Conservation (phyloP, 306 rosid species). For the Inga laurina region DNA sequence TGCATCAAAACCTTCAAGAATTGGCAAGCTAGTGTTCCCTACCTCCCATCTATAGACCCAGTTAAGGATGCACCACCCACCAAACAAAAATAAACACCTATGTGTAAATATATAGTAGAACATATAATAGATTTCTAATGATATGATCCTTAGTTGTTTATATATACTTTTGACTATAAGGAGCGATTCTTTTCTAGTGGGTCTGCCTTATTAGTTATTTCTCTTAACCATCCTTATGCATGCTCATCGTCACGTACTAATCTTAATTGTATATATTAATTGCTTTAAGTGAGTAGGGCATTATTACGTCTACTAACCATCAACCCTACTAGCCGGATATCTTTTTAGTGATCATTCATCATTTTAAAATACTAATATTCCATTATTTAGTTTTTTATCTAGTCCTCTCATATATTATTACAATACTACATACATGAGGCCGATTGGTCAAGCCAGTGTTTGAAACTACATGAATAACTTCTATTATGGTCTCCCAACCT, state of each 20-base stretch:
- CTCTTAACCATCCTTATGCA: neutral
- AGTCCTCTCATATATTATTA: neutral
- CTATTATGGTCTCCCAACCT: neutral
- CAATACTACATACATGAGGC: neutral
- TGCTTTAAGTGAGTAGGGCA: slow-evolving; percentile 23
- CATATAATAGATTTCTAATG: neutral
- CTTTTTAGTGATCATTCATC: neutral
- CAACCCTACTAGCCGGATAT: slow-evolving; percentile 22
- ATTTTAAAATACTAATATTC: neutral
- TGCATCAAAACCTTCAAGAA: neutral
- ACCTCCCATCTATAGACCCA: neutral
- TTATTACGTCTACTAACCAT: slow-evolving; percentile 43
- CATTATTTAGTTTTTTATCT: neutral
- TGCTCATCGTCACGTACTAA: slow-evolving; percentile 35
- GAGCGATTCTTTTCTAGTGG: slow-evolving; percentile 28
- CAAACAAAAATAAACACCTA: neutral
- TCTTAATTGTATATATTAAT: slow-evolving; percentile 5
- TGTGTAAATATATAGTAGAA: neutral
- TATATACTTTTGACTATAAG: slow-evolving; percentile 20
- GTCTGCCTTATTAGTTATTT: slow-evolving; percentile 28
- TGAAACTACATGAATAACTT: neutral
- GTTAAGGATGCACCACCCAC: slow-evolving; percentile 17
- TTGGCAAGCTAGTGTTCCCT: neutral
- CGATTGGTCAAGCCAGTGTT: neutral
- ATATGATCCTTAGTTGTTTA: slow-evolving; percentile 10